Evolutionary conservation across 2,329 filamentous ascomycete species (phyloP).

Genomic region (Fusarium abutilonis): DNA sequence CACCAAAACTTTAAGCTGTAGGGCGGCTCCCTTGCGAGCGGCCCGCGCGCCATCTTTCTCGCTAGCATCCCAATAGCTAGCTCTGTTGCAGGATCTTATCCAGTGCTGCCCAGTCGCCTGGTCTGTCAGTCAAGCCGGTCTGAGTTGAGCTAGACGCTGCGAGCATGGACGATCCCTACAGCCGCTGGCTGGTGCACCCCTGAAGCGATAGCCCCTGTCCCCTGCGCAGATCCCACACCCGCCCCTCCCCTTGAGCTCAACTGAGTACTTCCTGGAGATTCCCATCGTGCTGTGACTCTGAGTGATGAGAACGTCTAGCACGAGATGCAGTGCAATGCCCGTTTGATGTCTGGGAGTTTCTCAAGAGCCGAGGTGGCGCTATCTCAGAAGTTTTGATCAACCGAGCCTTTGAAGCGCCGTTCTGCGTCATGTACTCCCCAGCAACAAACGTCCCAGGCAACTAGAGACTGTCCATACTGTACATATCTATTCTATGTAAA

Average conservation of each 20-base stretch:
- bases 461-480: conserved; percentile 21
- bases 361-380: conserved; percentile 47
- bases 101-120: conserved; percentile 21
- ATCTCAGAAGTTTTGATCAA: conserved; percentile 41
- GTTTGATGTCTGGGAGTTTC: conserved; percentile 30
- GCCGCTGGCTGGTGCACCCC: conserved; percentile 35
- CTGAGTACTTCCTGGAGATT: conserved; percentile 4
- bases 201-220: conserved; percentile 38
- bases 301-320: conserved; percentile 22
- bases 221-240: conserved; percentile 45
- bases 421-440: conserved; percentile 30
- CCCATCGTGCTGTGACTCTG: conserved; percentile 5
- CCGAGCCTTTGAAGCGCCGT: conserved; percentile 38
- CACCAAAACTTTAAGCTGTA: conserved; percentile 34
- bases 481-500: neutral
- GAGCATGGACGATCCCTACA: conserved; percentile 41
- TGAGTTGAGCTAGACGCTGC: conserved; percentile 30
- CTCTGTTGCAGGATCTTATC: conserved; percentile 32
- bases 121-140: conserved; percentile 21
- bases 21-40: conserved; percentile 33
- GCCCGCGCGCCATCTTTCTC: conserved; percentile 37
- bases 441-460: conserved; percentile 28
- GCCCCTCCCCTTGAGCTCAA: conserved; percentile 26
- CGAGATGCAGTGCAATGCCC: conserved; percentile 38
- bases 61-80: conserved; percentile 35